Base-by-base conservation (phyloP, 192 early-diverging fungal genomes). In the Coemansia sp. region DNA sequence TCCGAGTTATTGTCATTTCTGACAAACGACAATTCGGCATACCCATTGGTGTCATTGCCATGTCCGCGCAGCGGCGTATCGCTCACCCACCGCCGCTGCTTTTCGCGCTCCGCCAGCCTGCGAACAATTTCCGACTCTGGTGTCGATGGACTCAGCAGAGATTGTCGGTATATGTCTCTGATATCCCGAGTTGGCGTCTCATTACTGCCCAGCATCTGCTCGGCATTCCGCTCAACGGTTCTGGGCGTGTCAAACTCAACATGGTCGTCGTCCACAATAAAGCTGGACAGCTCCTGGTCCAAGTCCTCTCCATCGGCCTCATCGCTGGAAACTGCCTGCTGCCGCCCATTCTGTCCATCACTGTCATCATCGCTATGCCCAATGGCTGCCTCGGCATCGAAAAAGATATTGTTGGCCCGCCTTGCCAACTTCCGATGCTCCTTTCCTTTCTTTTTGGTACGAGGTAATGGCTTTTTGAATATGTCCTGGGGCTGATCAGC, bases 261-360 rank as follows among this genome's bases (percentile, higher is more conserved):
- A 21, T 78, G 45, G 42, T 71, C 65, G 16, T 58, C 56, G 16
- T 78, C 65, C 4, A 71, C 69, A 53, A 78, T 60, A 65, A 71
- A 78, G 64, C 68, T 65, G n/a, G 75, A 71, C 50, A 71, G 48
- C 14, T 71, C 62, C 36, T 58, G 60, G 37, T 78, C 64, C 52
- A 78, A 23, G 16, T 71, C 60, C 3, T 71, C 68, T 6, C 53
- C 59, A 30, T 69, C 73, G 30, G 43, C 43, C 55, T 70, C 65
- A 38, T 71, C 67, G 17, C 61, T 64, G 39, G 55, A 62, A 11
- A 48, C 39, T 11, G 15, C 60, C 23, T 18, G 39, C 18, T 21
- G 36, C 37, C 17, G 11, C 1, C 12, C 40, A 15, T 8, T 23
- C 15, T 31, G 12, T 11, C 31, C 31, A 18, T 26, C 49, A 20